Conservation (phyloP, 768 basidiomycete species). For the Lentinula sp. region DNA sequence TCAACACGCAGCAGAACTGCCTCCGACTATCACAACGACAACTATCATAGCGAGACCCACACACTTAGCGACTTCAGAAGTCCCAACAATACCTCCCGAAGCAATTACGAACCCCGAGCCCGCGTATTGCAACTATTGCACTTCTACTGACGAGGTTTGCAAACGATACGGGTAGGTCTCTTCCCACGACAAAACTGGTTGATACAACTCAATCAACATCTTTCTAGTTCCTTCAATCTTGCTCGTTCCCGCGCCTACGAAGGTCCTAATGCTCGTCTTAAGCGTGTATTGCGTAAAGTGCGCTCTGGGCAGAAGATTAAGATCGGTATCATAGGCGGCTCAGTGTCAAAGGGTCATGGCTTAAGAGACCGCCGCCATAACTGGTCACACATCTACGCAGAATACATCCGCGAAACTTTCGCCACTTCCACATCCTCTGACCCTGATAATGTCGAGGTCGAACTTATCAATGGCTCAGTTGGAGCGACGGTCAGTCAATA, state of each 20-base stretch:
- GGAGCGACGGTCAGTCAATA: background rate
- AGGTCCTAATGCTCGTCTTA: background rate
- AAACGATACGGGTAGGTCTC: background rate
- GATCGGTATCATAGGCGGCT: slow-evolving; percentile 1
- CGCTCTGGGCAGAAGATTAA: background rate
- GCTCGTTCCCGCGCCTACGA: slow-evolving; percentile 3
- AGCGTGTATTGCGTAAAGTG: background rate
- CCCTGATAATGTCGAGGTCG: background rate
- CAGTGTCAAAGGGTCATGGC: background rate
- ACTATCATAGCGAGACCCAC: background rate
- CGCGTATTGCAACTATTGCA: background rate
- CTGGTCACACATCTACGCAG: background rate
- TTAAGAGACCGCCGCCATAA: background rate
- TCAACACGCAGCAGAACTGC: background rate
- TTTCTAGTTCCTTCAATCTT: background rate
- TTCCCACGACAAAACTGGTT: background rate
- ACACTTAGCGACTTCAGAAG: background rate
- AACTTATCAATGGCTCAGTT: background rate
- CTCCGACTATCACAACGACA: background rate
- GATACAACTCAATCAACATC: background rate
- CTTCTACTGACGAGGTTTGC: background rate
- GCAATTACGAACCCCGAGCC: background rate
- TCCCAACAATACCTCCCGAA: background rate
- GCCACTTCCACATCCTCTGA: background rate
- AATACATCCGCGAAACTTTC: background rate